Conservation (phyloP, 768 basidiomycete species). For the Mycena filopes region DNA sequence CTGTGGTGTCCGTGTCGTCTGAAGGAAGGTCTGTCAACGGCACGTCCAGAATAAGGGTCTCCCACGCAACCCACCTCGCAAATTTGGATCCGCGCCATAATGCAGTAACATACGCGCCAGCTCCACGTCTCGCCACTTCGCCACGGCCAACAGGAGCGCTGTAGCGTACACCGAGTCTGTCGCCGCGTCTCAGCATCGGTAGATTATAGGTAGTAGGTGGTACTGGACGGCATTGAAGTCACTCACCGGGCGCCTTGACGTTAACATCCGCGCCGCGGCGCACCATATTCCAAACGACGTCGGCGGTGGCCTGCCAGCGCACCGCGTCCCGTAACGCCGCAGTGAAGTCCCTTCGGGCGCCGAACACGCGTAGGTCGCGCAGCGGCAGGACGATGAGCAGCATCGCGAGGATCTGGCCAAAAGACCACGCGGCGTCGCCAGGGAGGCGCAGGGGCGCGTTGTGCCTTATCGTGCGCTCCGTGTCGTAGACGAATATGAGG, state of each 20-base stretch:
- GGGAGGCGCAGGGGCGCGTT: background rate
- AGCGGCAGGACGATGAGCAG: constrained; percentile 18
- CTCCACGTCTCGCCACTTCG: too few species aligned
- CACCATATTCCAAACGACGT: background rate
- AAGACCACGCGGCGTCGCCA: constrained; percentile 17
- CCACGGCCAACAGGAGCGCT: background rate
- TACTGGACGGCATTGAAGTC: background rate
- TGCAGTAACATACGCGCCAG: too few species aligned
- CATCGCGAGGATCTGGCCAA: constrained; percentile 26
- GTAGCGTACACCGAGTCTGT: constrained; percentile 14
- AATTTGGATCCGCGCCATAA: background rate
- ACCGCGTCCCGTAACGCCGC: background rate
- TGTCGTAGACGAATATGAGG: constrained; percentile 17
- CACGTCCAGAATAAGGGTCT: background rate
- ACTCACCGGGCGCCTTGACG: background rate
- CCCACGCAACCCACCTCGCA: constrained; percentile 1
- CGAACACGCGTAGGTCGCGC: too few species aligned
- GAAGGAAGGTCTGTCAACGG: background rate
- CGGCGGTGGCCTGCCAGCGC: background rate
- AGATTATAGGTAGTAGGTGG: background rate
- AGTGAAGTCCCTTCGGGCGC: background rate
- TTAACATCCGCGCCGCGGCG: constrained; percentile 15
- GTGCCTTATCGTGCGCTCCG: constrained; percentile 10
- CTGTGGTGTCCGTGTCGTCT: background rate
- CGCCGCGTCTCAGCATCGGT: background rate